phyloP scores from a whole-genome alignment of 768 basidiomycete genomes.

The Mycena capillaripes region DNA sequence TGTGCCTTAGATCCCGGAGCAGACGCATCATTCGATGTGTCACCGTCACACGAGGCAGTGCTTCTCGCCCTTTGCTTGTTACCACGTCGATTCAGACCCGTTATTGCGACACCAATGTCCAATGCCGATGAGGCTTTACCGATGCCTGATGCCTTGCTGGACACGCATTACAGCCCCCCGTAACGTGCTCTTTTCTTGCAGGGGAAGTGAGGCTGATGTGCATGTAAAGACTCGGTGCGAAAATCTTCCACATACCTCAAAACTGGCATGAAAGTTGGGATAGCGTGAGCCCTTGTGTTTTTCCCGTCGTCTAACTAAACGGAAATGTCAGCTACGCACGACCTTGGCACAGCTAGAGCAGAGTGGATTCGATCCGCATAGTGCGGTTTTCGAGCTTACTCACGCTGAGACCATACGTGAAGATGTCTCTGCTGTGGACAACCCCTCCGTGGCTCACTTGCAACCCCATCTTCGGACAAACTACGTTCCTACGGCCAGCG shows the following conservation, averaged over 20 bases:
- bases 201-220: too few relatives aligned
- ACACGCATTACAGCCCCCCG: too few relatives aligned
- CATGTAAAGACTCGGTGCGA: background rate
- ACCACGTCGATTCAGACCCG: too few relatives aligned
- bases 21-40: too few relatives aligned
- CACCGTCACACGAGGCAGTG: too few relatives aligned
- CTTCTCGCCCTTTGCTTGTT: too few relatives aligned
- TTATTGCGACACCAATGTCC: too few relatives aligned
- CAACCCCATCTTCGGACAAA: constrained; percentile 3
- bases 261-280: constrained; percentile 13
- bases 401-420: background rate
- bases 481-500: background rate
- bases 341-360: background rate
- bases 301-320: background rate
- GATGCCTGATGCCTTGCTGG: too few relatives aligned
- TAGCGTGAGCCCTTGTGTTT: background rate
- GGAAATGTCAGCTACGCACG: background rate
- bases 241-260: background rate
- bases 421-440: background rate
- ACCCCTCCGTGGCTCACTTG: background rate
- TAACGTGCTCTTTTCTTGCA: too few relatives aligned
- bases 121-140: too few relatives aligned
- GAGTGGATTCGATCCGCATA: background rate
- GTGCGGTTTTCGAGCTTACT: background rate
- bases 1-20: too few relatives aligned